A percentile compares a stretch with the other conserved stretches of the same genome.
Conservation (phyloP, 176 grass and related monocot species). For the Chrysopogon serrulatus region DNA sequence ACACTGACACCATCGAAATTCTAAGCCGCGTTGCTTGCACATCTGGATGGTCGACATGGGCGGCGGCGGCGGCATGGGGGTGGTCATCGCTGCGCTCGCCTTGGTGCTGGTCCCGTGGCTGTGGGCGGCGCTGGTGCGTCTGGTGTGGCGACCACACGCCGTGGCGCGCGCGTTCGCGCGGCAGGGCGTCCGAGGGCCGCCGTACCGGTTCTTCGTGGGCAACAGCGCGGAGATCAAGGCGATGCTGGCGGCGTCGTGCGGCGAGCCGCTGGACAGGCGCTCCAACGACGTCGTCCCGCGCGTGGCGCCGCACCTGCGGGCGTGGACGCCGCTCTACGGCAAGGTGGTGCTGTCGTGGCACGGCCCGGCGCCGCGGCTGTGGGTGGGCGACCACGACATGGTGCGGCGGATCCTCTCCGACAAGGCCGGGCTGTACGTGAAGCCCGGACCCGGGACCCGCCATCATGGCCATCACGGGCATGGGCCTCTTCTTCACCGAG, state of each 20-base stretch:
- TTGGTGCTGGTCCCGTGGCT: constrained; percentile 6
- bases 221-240: constrained; percentile 17
- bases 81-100: background rate
- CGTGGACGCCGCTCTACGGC: constrained; percentile 31
- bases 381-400: constrained; percentile 31
- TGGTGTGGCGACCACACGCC: constrained; percentile 35
- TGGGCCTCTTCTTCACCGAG: constrained; percentile 21
- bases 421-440: constrained; percentile 14
- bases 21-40: too few relatives aligned
- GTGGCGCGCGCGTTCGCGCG: constrained; percentile 12
- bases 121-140: constrained; percentile 16
- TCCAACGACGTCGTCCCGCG: constrained; percentile 36
- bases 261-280: background rate
- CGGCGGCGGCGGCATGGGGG: background rate
- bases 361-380: constrained; percentile 34
- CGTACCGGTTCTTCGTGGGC: constrained; percentile 37
- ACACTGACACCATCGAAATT: too few relatives aligned
- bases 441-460: too few relatives aligned
- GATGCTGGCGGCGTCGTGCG: constrained; percentile 8
- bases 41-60: background rate
- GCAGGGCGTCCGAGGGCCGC: constrained; percentile 33
- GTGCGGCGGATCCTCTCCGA: constrained; percentile 38
- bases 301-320: constrained; percentile 14
- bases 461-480: constrained; percentile 15
- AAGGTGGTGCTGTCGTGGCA: constrained; percentile 43